phyloP scores from a whole-genome alignment of 352 stramenopile species.

The Globisporangium acanthophoron region DNA sequence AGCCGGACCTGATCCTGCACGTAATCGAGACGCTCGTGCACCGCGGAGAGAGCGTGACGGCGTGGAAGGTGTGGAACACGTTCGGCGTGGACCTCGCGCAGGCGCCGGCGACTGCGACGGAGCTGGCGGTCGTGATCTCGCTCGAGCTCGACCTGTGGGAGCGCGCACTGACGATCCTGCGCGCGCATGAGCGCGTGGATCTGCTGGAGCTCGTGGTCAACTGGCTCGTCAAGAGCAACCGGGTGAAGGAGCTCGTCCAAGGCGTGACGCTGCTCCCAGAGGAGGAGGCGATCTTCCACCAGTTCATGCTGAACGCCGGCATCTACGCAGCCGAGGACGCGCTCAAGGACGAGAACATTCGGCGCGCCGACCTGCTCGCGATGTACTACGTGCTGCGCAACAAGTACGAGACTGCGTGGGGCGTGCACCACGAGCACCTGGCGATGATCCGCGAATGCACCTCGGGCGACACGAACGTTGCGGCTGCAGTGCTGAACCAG shows the following conservation, averaged over 20 bases:
- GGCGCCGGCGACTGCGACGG: constrained; percentile 42
- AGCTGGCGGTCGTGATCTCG: constrained; percentile 73
- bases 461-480: constrained; percentile 55
- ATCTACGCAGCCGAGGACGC: constrained; percentile 42
- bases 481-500: constrained; percentile 46
- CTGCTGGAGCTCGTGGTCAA: constrained; percentile 61
- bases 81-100: constrained; percentile 58
- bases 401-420: constrained; percentile 68
- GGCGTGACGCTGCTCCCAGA: constrained; percentile 38
- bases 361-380: constrained; percentile 66
- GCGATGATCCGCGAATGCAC: constrained; percentile 63
- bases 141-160: constrained; percentile 77
- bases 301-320: constrained; percentile 69
- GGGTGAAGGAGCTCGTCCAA: constrained; percentile 72
- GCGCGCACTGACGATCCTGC: constrained; percentile 54
- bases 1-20: constrained; percentile 65
- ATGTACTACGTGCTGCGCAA: constrained; percentile 83
- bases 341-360: constrained; percentile 64
- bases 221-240: constrained; percentile 65
- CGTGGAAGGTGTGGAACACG: constrained; percentile 84
- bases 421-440: constrained; percentile 70
- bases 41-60: constrained; percentile 61
- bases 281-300: constrained; percentile 60
- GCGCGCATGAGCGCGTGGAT: constrained; percentile 47
- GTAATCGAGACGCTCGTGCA: constrained; percentile 77